These are phyloP conservation scores for Xylaria sp. DNA, from an alignment of 2,329 filamentous ascomycete genomes.

Conservation along the genomic window DNA sequence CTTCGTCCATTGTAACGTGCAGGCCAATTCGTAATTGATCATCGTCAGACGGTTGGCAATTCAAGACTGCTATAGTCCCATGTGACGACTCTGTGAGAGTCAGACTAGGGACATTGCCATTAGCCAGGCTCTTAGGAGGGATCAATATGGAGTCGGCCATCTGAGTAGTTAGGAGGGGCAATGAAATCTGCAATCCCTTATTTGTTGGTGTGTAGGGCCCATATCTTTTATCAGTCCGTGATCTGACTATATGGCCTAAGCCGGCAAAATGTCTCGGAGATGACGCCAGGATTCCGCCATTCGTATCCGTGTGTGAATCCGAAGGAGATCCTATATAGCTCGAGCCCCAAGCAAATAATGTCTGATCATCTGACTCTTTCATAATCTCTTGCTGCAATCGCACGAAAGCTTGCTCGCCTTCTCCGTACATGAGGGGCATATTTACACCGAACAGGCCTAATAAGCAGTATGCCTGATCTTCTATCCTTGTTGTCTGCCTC, in stretches of 20 bases:
- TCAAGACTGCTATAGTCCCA: conserved; percentile 3
- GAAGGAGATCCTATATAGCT: too few species aligned
- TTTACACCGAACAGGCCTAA: conserved; percentile 14
- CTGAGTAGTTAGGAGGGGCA: not conserved
- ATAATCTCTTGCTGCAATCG: not conserved
- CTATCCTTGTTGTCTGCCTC: conserved; percentile 8
- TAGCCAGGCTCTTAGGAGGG: not conserved
- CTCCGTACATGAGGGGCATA: conserved; percentile 9
- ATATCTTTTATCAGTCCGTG: not conserved
- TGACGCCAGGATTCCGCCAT: not conserved
- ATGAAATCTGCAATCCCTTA: conserved; percentile 6
- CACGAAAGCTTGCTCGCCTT: not conserved
- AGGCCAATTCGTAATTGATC: not conserved
- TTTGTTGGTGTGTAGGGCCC: conserved; percentile 6
- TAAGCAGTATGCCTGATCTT: conserved; percentile 17
- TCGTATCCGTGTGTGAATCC: not conserved
- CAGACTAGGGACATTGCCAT: not conserved
- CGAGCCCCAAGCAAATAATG: not conserved
- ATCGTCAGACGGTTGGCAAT: not conserved
- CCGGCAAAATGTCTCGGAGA: not conserved
- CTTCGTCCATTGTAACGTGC: not conserved
- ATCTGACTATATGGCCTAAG: not conserved
- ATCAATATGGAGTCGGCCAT: not conserved
- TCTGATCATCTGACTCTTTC: conserved; percentile 2
- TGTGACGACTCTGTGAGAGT: not conserved